phyloP scores from a whole-genome alignment of 75 land plant species.

The Chamaecyparis obtusa region DNA sequence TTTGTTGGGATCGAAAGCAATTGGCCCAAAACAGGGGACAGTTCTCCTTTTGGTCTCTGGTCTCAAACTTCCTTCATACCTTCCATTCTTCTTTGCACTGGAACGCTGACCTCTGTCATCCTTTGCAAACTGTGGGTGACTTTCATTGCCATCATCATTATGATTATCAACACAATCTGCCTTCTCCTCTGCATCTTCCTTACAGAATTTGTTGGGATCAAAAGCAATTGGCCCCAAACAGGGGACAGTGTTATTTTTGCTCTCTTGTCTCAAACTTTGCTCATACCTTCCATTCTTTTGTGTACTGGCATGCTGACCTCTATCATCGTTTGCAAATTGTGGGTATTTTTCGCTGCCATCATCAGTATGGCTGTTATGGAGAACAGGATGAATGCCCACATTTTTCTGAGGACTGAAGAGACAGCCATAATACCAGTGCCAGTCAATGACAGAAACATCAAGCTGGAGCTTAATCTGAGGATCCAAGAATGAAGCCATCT shows the following conservation, averaged over 20 bases:
- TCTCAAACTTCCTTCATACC: no score
- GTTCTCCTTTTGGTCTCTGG: no score
- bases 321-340: no score
- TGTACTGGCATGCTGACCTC: no score
- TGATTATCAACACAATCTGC: no score
- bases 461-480: neutral
- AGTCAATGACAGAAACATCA: neutral
- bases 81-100: neutral
- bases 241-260: neutral
- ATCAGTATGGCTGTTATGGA: neutral
- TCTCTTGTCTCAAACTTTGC: neutral
- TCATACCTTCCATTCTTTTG: neutral
- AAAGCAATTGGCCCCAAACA: neutral
- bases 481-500: neutral
- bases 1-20: no score
- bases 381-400: neutral
- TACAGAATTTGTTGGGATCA: no score
- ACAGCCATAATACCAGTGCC: neutral
- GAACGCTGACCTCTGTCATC: no score
- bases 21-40: no score
- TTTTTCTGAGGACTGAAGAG: neutral
- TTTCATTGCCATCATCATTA: no score
- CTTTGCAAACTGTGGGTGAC: no score
- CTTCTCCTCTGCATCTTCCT: no score
- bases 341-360: neutral